Percentiles rank a stretch among this genome's conserved stretches.
These are phyloP conservation scores for Alopecurus myosuroides DNA, from an alignment of 176 grass and related monocot species.

Conservation along the genomic window DNA sequence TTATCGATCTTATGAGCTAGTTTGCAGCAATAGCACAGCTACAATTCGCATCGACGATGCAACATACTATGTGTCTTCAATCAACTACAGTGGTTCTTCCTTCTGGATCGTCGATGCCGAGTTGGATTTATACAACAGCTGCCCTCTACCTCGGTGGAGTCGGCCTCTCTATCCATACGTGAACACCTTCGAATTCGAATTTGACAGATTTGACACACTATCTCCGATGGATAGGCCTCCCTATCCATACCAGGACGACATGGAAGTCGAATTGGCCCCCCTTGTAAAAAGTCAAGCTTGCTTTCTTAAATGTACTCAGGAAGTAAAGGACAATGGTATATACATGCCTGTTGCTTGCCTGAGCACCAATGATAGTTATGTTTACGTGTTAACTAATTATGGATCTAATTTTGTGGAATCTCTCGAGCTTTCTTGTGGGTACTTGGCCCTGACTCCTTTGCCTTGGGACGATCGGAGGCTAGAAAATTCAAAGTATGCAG, in stretches of 20 bases:
- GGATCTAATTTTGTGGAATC: not conserved
- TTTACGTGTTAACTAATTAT: not conserved
- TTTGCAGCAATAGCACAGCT: no score
- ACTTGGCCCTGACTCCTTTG: conserved; percentile 11
- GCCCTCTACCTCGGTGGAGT: conserved; percentile 10
- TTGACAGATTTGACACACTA: no score
- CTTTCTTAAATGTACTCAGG: conserved; percentile 6
- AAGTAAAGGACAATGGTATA: not conserved
- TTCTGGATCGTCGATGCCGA: not conserved
- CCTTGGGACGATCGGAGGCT: rapidly evolving
- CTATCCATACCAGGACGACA: not conserved
- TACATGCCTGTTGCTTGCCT: not conserved
- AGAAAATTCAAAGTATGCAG: not conserved
- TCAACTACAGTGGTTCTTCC: no score
- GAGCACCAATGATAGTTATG: not conserved
- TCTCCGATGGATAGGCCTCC: no score
- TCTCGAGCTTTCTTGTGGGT: conserved; percentile 19
- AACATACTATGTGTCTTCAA: no score
- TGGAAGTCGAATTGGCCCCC: not conserved
- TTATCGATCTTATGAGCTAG: no score
- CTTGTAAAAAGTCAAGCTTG: rapidly evolving
- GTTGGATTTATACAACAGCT: not conserved
- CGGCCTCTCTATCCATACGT: no score
- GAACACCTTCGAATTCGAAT: no score
- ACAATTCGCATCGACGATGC: no score